These are phyloP conservation scores for bread wheat (Triticum aestivum) DNA, from an alignment of 176 grass and related monocot species.

Conservation along the genomic window DNA sequence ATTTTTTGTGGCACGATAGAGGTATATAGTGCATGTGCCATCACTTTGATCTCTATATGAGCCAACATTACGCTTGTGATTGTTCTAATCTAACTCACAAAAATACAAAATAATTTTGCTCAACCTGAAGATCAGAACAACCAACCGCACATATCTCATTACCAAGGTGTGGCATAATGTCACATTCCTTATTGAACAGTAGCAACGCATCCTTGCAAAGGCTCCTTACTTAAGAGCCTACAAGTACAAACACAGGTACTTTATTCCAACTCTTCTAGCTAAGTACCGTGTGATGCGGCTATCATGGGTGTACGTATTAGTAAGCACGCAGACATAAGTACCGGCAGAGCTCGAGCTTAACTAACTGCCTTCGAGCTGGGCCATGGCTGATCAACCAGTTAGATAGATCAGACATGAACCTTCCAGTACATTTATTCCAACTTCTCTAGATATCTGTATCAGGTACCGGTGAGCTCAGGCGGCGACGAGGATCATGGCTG, in stretches of 20 bases:
- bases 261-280: slow-evolving; percentile 32
- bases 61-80: background rate
- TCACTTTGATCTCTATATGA: background rate
- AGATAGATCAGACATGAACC: slow-evolving; percentile 26
- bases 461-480: background rate
- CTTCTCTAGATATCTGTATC: background rate
- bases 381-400: background rate
- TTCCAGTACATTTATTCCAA: slow-evolving; percentile 16
- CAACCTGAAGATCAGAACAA: background rate
- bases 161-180: slow-evolving; percentile 22
- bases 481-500: background rate
- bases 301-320: background rate
- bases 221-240: slow-evolving; percentile 21
- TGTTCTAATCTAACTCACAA: background rate
- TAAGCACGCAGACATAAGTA: slow-evolving; percentile 13
- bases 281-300: slow-evolving; percentile 26
- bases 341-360: slow-evolving; percentile 4
- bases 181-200: slow-evolving; percentile 17
- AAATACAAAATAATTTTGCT: background rate
- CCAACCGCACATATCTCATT: slow-evolving; percentile 20
- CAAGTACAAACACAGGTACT: slow-evolving; percentile 1
- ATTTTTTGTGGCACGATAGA: background rate
- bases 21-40: background rate
- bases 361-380: slow-evolving; percentile 14
- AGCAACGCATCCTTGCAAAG: slow-evolving; percentile 25